Conservation (phyloP, 345 rosid species). For the Brassica carinata region DNA sequence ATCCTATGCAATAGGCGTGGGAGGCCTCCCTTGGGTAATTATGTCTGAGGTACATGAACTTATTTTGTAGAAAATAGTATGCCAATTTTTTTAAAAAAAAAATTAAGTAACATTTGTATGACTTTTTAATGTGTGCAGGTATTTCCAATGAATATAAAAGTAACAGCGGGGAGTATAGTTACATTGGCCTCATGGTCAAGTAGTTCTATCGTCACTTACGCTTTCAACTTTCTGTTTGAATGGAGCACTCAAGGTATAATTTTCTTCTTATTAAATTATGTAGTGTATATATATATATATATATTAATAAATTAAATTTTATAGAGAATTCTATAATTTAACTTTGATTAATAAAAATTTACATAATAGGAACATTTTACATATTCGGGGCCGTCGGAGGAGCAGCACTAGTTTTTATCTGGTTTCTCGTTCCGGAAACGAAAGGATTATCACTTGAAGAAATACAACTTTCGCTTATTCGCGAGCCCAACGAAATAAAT, state of each 20-base stretch:
- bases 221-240: slow-evolving; percentile 48
- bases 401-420: slow-evolving; percentile 52
- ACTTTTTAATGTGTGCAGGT: slow-evolving; percentile 37
- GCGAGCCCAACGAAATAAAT: slow-evolving; percentile 28
- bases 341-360: neutral
- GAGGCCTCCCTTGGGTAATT: slow-evolving; percentile 44
- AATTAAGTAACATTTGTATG: neutral
- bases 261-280: neutral
- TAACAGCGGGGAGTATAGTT: slow-evolving; percentile 53
- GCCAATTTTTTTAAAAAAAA: neutral
- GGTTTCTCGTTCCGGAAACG: slow-evolving; percentile 69
- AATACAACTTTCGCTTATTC: slow-evolving; percentile 19
- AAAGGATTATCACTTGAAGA: slow-evolving; percentile 68
- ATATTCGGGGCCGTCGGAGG: slow-evolving; percentile 26
- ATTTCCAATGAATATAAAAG: slow-evolving; percentile 54
- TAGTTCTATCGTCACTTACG: slow-evolving; percentile 42
- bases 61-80: neutral
- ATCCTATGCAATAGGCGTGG: slow-evolving; percentile 44
- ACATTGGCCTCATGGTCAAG: slow-evolving; percentile 45
- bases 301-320: neutral
- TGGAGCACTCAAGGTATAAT: slow-evolving; percentile 51
- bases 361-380: slow-evolving; percentile 33
- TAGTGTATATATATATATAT: neutral
- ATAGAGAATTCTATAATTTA: neutral
- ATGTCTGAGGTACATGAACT: slow-evolving; percentile 45